Evolutionary conservation across 2,329 filamentous ascomycete genomes (phyloP).

Genomic region (Colletotrichum truncatum): DNA sequence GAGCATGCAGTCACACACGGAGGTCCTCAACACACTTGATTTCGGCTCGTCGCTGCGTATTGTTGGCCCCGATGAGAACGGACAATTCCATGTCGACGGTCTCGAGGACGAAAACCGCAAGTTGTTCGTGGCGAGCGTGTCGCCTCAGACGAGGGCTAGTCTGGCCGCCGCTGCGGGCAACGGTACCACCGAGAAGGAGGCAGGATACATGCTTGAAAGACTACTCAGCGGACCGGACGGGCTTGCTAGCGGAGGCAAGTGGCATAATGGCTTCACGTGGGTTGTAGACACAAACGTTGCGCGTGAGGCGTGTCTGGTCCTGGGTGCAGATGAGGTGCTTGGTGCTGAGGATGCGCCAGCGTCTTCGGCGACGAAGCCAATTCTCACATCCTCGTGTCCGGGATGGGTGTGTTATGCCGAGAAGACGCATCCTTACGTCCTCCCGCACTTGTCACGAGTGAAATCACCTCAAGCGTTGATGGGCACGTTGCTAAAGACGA

Average conservation of each 20-base stretch:
- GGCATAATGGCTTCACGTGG: constrained; percentile 85
- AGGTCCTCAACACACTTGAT: constrained; percentile 87
- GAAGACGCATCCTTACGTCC: constrained; percentile 93
- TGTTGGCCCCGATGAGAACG: constrained; percentile 41
- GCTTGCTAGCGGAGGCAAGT: constrained; percentile 73
- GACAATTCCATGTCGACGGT: constrained; percentile 54
- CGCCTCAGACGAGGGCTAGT: constrained; percentile 89
- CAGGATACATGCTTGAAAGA: constrained; percentile 84
- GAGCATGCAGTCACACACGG: constrained; percentile 90
- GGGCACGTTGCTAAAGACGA: constrained; percentile 89
- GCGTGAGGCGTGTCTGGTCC: constrained; percentile 83
- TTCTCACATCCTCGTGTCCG: constrained; percentile 90
- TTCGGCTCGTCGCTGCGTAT: constrained; percentile 62
- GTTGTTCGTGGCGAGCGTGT: constrained; percentile 91
- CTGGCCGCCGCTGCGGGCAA: constrained; percentile 84
- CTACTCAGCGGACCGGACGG: constrained; percentile 78
- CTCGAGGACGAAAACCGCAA: constrained; percentile 70
- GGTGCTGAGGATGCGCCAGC: constrained; percentile 33
- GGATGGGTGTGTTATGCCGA: constrained; percentile 99
- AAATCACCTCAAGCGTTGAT: constrained; percentile 95
- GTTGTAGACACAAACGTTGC: constrained; percentile 89
- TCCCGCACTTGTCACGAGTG: constrained; percentile 88
- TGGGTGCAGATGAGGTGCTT: constrained; percentile 78
- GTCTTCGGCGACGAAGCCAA: constrained; percentile 55
- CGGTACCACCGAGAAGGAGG: constrained; percentile 75